Evolutionary conservation across 768 basidiomycete species (phyloP), one percentile per base, ranked within the genome.

Genomic region (Leccinum longicurvipes): DNA sequence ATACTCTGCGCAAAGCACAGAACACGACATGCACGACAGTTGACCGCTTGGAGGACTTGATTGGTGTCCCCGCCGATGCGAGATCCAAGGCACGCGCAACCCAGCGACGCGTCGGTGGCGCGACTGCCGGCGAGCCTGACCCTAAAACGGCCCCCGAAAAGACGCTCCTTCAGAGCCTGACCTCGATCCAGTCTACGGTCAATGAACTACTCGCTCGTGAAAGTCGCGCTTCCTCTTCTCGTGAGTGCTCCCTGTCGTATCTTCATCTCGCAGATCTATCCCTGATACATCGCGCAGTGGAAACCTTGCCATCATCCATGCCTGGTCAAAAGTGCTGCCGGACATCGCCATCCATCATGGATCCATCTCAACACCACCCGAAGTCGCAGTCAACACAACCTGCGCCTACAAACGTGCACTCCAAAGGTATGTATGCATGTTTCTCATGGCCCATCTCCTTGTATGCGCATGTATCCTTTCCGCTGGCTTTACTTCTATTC

Each of bases 101-200:
- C 21, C 15, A 28, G 19, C 10, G 54, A 36, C 23, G 42, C 32
- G 17, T 42, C 23, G 14, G 21, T 29, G 52, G 21, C 17, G 4
- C 12, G 25, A 11, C 19, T 4, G 2, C 36, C 3, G 46, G 39
- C 3, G 14, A n/a, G 4, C 21, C 47, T 19, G 29, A 9, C 5
- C 1, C 31, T 3, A 34, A 15, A 3, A 11, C 10, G 3, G 14
- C 23, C 7, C 39, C 44, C 0, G 42, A 50, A 11, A 50, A 44
- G 36, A 56, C 61, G 11, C 51, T 66, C 44, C 3, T 55, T 5
- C 47, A 62, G 47, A 62, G 28, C 10, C 32, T 66, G 28, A 56
- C 57, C 49, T 45, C 58, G 29, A 65, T 69, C 28, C 65, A 65
- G 45, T 51, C 58, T 45, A 55, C 64, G 14, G 46, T 70, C 19